Evolutionary conservation across 495 filamentous ascomycete genomes (phyloP).

Genomic region (Hypoxylon lenormandii): DNA sequence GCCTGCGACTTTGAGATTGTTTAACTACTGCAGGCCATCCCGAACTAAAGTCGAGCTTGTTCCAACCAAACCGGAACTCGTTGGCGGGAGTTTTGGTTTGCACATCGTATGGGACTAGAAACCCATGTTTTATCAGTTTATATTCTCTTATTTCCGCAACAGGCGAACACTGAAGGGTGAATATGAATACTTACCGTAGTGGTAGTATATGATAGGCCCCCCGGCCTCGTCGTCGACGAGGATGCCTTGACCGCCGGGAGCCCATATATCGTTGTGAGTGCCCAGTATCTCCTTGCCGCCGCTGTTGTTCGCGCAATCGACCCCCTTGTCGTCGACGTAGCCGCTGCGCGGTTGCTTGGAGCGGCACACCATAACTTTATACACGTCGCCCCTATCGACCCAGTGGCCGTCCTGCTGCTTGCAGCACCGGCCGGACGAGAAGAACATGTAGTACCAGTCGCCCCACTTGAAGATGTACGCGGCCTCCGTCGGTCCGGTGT

Average conservation of each 20-base stretch:
- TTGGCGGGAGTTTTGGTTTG: slow-evolving; percentile 53
- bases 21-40: slow-evolving; percentile 69
- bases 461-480: slow-evolving; percentile 65
- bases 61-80: slow-evolving; percentile 69
- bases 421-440: slow-evolving; percentile 71
- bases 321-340: slow-evolving; percentile 71
- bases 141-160: background rate
- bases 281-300: slow-evolving; percentile 72
- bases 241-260: slow-evolving; percentile 72
- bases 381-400: slow-evolving; percentile 70
- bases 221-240: slow-evolving; percentile 28
- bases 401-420: slow-evolving; percentile 56
- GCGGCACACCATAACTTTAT: slow-evolving; percentile 72
- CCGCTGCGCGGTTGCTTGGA: slow-evolving; percentile 60
- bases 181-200: slow-evolving; percentile 59
- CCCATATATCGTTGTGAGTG: slow-evolving; percentile 71
- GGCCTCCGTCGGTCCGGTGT: slow-evolving; percentile 65
- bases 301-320: slow-evolving; percentile 60
- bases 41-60: slow-evolving; percentile 68
- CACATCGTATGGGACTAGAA: slow-evolving; percentile 70
- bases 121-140: slow-evolving; percentile 15
- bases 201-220: slow-evolving; percentile 71
- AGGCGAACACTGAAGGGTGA: too few species aligned
- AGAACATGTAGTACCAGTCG: slow-evolving; percentile 73
- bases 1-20: too few species aligned